Percentiles rank a stretch among this genome's conserved stretches.
These are phyloP conservation scores for Phylloporus gajari DNA, from an alignment of 1,284 basidiomycete genomes.

Conservation along the genomic window DNA sequence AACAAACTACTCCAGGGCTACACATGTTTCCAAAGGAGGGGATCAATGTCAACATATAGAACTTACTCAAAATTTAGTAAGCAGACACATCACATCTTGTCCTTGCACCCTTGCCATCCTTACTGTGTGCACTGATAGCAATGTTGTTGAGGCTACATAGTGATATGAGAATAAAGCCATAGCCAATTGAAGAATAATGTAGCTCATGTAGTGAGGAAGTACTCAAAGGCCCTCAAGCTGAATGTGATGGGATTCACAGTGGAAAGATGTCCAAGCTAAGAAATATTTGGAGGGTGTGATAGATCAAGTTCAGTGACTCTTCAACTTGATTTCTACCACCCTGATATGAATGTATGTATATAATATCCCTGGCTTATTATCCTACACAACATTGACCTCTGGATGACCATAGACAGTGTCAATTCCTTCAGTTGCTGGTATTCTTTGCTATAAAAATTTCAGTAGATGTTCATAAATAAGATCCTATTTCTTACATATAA, in stretches of 20 bases:
- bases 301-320: slow-evolving; percentile 73
- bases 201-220: slow-evolving; percentile 78
- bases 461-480: too few species aligned
- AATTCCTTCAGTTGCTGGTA: too few species aligned
- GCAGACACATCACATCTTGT: slow-evolving; percentile 78
- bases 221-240: slow-evolving; percentile 74
- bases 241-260: slow-evolving; percentile 71
- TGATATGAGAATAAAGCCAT: slow-evolving; percentile 68
- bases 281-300: slow-evolving; percentile 72
- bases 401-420: too few species aligned
- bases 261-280: slow-evolving; percentile 77
- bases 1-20: slow-evolving; percentile 68
- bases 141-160: slow-evolving; percentile 58
- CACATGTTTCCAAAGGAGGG: slow-evolving; percentile 94
- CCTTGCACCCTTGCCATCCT: slow-evolving; percentile 87
- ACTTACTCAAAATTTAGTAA: slow-evolving; percentile 83
- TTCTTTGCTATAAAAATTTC: too few species aligned
- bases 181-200: slow-evolving; percentile 80
- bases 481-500: too few species aligned
- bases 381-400: too few species aligned
- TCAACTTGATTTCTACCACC: too few species aligned
- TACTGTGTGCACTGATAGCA: slow-evolving; percentile 69
- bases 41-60: slow-evolving; percentile 96
- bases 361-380: too few species aligned
- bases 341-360: too few species aligned